phyloP scores from a whole-genome alignment of 495 filamentous ascomycete species.

The Tetracladium marchalianum region DNA sequence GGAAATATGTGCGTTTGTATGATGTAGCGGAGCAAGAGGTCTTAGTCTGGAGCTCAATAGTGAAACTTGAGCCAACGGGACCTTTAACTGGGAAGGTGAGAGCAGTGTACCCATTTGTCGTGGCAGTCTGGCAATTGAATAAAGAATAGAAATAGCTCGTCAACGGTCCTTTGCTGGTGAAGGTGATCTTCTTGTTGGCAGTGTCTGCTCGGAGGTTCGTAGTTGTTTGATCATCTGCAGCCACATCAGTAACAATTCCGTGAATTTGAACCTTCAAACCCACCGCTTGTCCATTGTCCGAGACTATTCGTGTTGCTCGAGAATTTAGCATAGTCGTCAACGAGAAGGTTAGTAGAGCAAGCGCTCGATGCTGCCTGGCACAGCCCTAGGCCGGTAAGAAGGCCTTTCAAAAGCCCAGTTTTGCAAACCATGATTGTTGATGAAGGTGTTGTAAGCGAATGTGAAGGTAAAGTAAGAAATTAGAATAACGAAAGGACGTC shows the following conservation, averaged over 20 bases:
- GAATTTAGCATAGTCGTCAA: constrained; percentile 49
- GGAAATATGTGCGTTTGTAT: constrained; percentile 37
- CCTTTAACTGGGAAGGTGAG: constrained; percentile 46
- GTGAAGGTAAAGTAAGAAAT: background rate
- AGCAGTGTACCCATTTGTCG: constrained; percentile 36
- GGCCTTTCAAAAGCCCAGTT: background rate
- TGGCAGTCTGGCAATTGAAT: constrained; percentile 38
- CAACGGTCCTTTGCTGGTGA: constrained; percentile 32
- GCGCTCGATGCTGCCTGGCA: constrained; percentile 13
- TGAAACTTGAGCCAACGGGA: constrained; percentile 36
- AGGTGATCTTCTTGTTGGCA: constrained; percentile 35
- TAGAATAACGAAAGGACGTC: constrained; percentile 9
- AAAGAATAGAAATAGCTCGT: constrained; percentile 50
- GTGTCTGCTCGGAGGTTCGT: constrained; percentile 33
- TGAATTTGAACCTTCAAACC: constrained; percentile 15
- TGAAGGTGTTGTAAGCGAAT: no score
- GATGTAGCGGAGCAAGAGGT: constrained; percentile 28
- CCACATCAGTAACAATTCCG: constrained; percentile 8
- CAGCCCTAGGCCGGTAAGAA: background rate
- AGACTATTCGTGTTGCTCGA: constrained; percentile 38
- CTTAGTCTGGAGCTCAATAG: constrained; percentile 45
- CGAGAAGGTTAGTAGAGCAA: constrained; percentile 39
- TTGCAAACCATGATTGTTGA: constrained; percentile 2
- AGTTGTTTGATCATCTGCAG: constrained; percentile 46
- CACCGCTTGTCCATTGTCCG: constrained; percentile 38